Percentiles rank a stretch among this genome's conserved stretches.
Evolutionary conservation across 2,329 filamentous ascomycete species (phyloP).

Genomic region (Cryoendolithus antarcticus): DNA sequence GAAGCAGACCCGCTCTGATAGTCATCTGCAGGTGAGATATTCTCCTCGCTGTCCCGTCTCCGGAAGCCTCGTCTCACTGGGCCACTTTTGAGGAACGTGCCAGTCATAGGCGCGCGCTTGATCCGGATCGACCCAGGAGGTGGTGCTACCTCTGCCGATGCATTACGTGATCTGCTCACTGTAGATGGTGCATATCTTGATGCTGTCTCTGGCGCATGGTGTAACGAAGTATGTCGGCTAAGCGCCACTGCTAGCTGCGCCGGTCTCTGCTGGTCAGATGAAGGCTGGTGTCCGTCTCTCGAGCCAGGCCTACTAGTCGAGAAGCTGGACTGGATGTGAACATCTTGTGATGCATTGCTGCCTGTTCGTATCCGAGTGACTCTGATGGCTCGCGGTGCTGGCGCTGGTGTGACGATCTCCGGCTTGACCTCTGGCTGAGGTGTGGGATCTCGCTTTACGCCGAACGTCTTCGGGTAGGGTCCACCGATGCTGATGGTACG

Average conservation of each 20-base stretch:
- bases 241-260: constrained; percentile 11
- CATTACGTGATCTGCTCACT: constrained; percentile 36
- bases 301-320: constrained; percentile 21
- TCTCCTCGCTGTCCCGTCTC: constrained; percentile 42
- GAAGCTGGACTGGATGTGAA: constrained; percentile 10
- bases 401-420: constrained; percentile 26
- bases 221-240: constrained; percentile 24
- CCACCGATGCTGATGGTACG: constrained; percentile 22
- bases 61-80: constrained; percentile 61
- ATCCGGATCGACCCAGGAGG: constrained; percentile 64
- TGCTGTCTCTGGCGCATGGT: constrained; percentile 38
- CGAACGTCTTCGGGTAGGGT: constrained; percentile 18
- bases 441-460: constrained; percentile 19
- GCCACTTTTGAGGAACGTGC: constrained; percentile 61
- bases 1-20: constrained; percentile 15
- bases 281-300: constrained; percentile 10
- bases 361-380: constrained; percentile 19
- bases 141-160: constrained; percentile 48
- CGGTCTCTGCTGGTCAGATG: constrained; percentile 1
- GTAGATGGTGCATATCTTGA: constrained; percentile 31
- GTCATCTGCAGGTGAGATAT: constrained; percentile 28
- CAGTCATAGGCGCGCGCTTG: constrained; percentile 64
- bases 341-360: constrained; percentile 25
- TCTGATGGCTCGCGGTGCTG: constrained; percentile 19
- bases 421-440: constrained; percentile 15